These are phyloP conservation scores for Hortiboletus campestris DNA, from an alignment of 768 basidiomycete genomes.

Conservation along the genomic window DNA sequence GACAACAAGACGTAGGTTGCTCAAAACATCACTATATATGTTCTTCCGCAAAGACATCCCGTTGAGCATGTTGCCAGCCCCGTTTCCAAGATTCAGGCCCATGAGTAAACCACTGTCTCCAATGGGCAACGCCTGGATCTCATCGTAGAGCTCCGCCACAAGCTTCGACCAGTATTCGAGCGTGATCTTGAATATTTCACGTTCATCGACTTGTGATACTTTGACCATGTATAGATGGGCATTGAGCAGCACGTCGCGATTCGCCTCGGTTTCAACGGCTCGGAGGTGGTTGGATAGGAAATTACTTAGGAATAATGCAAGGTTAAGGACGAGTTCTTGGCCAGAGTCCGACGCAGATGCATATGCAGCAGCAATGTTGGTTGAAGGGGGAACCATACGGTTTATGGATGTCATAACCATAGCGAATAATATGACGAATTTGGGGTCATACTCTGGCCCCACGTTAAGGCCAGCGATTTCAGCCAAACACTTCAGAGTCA, in stretches of 20 bases:
- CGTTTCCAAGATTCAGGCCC: slow-evolving; percentile 76
- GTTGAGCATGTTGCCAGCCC: slow-evolving; percentile 64
- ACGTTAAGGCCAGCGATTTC: slow-evolving; percentile 95
- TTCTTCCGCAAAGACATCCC: slow-evolving; percentile 86
- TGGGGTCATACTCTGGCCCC: slow-evolving; percentile 94
- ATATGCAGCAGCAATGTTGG: slow-evolving; percentile 93
- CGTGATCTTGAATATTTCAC: slow-evolving; percentile 99
- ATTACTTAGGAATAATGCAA: slow-evolving; percentile 95
- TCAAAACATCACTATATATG: slow-evolving; percentile 92
- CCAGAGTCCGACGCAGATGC: slow-evolving; percentile 85
- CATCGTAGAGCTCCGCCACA: slow-evolving; percentile 95
- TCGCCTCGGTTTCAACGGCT: slow-evolving; percentile 87
- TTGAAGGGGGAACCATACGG: slow-evolving; percentile 93
- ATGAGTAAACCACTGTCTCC: slow-evolving; percentile 85
- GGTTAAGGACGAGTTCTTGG: slow-evolving; percentile 95
- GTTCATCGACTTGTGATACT: slow-evolving; percentile 95
- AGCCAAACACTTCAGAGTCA: slow-evolving; percentile 93
- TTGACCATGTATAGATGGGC: slow-evolving; percentile 99
- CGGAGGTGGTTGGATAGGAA: slow-evolving; percentile 93
- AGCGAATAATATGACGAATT: slow-evolving; percentile 96
- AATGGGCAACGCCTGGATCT: slow-evolving; percentile 89
- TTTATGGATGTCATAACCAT: slow-evolving; percentile 98
- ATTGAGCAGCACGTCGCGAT: slow-evolving; percentile 91
- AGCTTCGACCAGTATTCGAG: slow-evolving; percentile 97
- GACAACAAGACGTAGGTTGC: slow-evolving; percentile 90